Conservation (phyloP, 257 asterid species). For the Solanum sitiens region DNA sequence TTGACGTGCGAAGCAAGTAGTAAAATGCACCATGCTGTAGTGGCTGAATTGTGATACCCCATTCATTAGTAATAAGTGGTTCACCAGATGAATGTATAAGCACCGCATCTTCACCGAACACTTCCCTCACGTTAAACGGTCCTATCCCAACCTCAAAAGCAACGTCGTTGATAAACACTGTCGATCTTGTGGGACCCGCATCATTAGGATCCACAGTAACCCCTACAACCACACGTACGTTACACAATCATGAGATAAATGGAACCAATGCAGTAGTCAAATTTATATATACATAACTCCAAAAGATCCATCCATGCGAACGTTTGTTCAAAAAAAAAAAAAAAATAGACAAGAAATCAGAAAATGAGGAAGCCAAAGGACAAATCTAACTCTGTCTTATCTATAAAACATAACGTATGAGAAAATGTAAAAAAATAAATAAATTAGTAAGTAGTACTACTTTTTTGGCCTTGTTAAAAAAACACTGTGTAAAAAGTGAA, state of each 20-base stretch:
- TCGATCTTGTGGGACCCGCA: conserved; percentile 33
- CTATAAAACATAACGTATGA: conserved; percentile 8
- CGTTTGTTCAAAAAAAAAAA: conserved; percentile 25
- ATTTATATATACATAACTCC: not conserved
- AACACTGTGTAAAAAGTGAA: not conserved
- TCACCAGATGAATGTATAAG: conserved; percentile 74
- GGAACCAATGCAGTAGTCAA: conserved; percentile 22
- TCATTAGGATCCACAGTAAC: conserved; percentile 5
- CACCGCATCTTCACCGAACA: conserved; percentile 76
- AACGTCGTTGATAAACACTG: conserved; percentile 81
- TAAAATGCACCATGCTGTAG: conserved; percentile 76
- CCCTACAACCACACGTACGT: conserved; percentile 33
- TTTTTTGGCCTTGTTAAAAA: not conserved
- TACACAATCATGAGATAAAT: conserved; percentile 12
- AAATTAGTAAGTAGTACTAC: not conserved
- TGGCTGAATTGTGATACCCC: conserved; percentile 72
- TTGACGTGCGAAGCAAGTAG: conserved; percentile 54
- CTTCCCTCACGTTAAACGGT: conserved; percentile 64
- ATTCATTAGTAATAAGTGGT: conserved; percentile 64
- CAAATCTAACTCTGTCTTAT: conserved; percentile 35
- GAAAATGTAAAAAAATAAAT: not conserved
- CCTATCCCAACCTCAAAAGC: conserved; percentile 70
- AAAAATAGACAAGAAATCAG: not conserved
- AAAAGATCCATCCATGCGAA: conserved; percentile 42
- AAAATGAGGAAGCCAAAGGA: conserved; percentile 26